phyloP scores from a whole-genome alignment of 108 stramenopile species.

The Cyclotella kingstonii region DNA sequence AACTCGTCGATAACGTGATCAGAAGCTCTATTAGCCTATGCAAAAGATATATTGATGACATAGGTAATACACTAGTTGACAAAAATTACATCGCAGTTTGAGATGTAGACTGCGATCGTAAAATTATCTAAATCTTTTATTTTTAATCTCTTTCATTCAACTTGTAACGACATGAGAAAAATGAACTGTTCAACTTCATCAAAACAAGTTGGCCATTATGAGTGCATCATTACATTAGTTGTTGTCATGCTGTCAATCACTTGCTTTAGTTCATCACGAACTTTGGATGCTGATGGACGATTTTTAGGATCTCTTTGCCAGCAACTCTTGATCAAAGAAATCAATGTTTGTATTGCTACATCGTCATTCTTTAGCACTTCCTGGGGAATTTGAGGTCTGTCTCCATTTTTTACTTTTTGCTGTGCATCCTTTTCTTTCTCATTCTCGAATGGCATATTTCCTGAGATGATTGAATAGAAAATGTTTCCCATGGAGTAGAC shows the following conservation, averaged over 20 bases:
- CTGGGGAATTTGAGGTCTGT: slow-evolving; percentile 52
- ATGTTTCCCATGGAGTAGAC: slow-evolving; percentile 76
- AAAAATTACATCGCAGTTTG: no score
- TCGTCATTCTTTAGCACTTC: slow-evolving; percentile 43
- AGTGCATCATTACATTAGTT: not conserved
- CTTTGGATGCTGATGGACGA: slow-evolving; percentile 45
- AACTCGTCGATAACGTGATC: no score
- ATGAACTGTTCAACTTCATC: no score
- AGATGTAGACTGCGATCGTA: no score
- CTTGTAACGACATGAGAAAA: no score
- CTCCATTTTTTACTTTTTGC: slow-evolving; percentile 34
- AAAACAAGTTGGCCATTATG: no score
- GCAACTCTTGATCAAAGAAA: slow-evolving; percentile 50
- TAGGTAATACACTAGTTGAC: no score
- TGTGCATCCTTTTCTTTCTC: slow-evolving; percentile 27
- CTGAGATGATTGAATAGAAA: slow-evolving; percentile 58
- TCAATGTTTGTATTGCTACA: slow-evolving; percentile 46
- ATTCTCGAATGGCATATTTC: slow-evolving; percentile 48
- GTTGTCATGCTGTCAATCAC: slow-evolving; percentile 47
- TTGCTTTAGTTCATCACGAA: slow-evolving; percentile 53
- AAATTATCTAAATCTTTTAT: no score
- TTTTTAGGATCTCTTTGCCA: slow-evolving; percentile 50
- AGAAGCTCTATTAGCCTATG: no score
- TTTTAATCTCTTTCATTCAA: no score
- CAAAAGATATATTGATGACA: no score